A percentile compares a stretch with the other conserved stretches of the same genome.
Conservation (phyloP, 768 basidiomycete genomes). For the Rossbeevera mucosa region DNA sequence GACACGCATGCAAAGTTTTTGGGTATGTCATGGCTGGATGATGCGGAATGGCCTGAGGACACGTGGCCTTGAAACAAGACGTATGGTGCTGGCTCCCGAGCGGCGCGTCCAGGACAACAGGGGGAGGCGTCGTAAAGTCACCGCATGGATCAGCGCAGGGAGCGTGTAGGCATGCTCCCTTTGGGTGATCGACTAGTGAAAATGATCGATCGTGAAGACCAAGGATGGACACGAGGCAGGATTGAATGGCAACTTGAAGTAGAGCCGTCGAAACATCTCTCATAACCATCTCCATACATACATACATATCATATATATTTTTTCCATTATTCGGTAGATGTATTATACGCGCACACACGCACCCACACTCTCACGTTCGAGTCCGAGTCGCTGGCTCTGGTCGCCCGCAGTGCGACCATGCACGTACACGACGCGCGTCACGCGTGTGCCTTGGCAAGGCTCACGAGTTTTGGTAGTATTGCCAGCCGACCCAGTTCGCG, state of each 20-base stretch:
- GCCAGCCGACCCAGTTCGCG: conserved; percentile 99
- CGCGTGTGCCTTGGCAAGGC: neutral
- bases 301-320: neutral
- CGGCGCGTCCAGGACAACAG: neutral
- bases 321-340: neutral
- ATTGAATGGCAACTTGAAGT: conserved; percentile 12
- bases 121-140: conserved; percentile 2
- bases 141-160: conserved; percentile 23
- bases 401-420: neutral
- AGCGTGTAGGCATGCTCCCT: conserved; percentile 13
- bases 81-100: neutral
- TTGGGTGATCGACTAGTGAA: conserved; percentile 14
- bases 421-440: conserved; percentile 3
- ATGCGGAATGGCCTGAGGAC: neutral
- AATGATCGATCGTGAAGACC: conserved; percentile 18
- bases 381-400: neutral
- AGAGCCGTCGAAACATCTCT: conserved; percentile 2
- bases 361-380: neutral
- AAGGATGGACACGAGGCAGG: conserved; percentile 20
- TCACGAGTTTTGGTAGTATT: conserved; percentile 90
- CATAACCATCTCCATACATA: neutral
- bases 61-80: conserved; percentile 14
- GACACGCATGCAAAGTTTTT: conserved; percentile 14
- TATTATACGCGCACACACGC: neutral
- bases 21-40: neutral